Conservation (phyloP, 306 rosid genomes). For the Purshia tridentata region DNA sequence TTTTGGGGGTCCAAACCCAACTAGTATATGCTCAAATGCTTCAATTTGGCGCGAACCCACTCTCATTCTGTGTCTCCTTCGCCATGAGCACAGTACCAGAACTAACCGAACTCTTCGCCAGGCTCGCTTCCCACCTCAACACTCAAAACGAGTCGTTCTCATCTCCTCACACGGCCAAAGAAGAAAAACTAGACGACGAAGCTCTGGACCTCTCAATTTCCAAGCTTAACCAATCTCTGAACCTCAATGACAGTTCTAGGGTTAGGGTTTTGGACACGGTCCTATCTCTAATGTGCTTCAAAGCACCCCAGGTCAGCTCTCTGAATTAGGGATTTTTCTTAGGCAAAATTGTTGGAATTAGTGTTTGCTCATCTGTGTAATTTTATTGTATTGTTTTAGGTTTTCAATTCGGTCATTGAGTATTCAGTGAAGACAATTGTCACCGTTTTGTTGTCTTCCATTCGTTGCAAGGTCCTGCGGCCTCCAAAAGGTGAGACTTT, state of each 20-base stretch:
- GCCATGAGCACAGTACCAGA: slow-evolving; percentile 26
- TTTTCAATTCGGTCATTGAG: slow-evolving; percentile 32
- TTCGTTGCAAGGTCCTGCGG: slow-evolving; percentile 28
- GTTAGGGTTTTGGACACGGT: slow-evolving; percentile 41
- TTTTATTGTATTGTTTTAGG: slow-evolving; percentile 22
- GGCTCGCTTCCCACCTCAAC: slow-evolving; percentile 34
- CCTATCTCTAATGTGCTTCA: slow-evolving; percentile 45
- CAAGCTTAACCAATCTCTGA: slow-evolving; percentile 34
- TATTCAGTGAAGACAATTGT: slow-evolving; percentile 25
- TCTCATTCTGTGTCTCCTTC: not conserved
- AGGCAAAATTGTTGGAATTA: not conserved
- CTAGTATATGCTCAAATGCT: no score
- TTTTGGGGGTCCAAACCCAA: no score
- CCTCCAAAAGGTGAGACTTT: slow-evolving; percentile 25
- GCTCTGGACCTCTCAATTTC: slow-evolving; percentile 30
- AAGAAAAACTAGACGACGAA: slow-evolving; percentile 8
- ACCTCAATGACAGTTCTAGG: slow-evolving; percentile 29
- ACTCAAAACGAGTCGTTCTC: slow-evolving; percentile 2
- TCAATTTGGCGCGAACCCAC: slow-evolving; percentile 40
- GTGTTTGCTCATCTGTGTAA: not conserved
- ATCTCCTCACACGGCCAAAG: slow-evolving; percentile 1
- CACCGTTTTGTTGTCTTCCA: slow-evolving; percentile 28
- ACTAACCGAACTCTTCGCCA: slow-evolving; percentile 32
- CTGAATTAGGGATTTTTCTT: not conserved
- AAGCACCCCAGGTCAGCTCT: slow-evolving; percentile 35